Base-by-base conservation (phyloP, 495 filamentous ascomycete species). In the Thozetella sp. region DNA sequence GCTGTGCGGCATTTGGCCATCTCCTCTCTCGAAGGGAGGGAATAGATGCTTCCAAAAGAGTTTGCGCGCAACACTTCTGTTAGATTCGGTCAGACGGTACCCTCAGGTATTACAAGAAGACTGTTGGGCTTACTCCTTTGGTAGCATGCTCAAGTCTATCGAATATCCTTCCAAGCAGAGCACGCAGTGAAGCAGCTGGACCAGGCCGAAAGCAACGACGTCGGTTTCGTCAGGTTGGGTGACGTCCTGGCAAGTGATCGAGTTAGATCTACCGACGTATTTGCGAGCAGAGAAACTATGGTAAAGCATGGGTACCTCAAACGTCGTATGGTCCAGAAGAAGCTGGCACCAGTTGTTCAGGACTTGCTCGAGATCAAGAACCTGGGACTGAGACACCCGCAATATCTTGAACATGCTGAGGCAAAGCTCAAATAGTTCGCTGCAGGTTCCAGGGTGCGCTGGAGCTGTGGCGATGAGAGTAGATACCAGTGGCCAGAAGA, bases 1-100 rank as follows among this genome's bases (percentile, higher is more conserved):
- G 0, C 56, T 59, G 9, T 4, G 9, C 4, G 43, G 20, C 11
- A 10, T 48, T 19, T 4, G n/a, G 43, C 69, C 68, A 23, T 60
- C 56, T 25, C 66, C 58, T 2, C 83, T 76, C 22, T 88, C 72
- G 9, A 82, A 81, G 0, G 87, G 68, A 1, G 76, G 89, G 64
- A 93, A 94, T 0, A 96, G 81, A 62, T 90, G 89, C 45, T 78
- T 84, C 59, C 75, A 81, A 63, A 93, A 88, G 17, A 95, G 71
- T 15, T 74, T 74, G 53, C 82, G 81, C 19, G 83, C 80, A 45
- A 93, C 78, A 3, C 73, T 70, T 51, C 77, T 83, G 53, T 63
- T 46, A 62, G 59, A 22, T 23, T 4, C 45, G 15, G 19, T 13
- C 6, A 22, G 25, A 3, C 6, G 17, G 11, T 11, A 34, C 57